These are phyloP conservation scores for Calocybe gangraenosa DNA, from an alignment of 768 basidiomycete species.

Conservation along the genomic window DNA sequence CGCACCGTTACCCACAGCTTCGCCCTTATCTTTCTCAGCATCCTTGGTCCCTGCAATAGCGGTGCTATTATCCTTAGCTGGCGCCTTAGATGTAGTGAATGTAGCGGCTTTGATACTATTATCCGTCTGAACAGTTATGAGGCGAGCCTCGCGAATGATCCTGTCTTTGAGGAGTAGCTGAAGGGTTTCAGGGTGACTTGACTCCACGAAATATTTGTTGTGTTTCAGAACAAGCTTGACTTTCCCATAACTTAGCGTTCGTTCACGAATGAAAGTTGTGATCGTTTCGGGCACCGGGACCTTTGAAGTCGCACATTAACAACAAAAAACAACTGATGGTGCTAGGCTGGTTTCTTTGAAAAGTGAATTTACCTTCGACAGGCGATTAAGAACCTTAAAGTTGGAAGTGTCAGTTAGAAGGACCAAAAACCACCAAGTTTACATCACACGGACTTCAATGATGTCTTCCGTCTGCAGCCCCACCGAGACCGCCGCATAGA, in stretches of 20 bases:
- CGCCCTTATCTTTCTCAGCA: slow-evolving; percentile 66
- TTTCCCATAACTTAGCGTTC: slow-evolving; percentile 96
- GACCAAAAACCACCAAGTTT: slow-evolving; percentile 18
- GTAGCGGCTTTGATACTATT: slow-evolving; percentile 73
- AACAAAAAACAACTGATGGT: not conserved
- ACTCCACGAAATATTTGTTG: slow-evolving; percentile 97
- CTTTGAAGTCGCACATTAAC: slow-evolving; percentile 31
- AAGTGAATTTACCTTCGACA: slow-evolving; percentile 79
- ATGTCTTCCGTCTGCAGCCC: slow-evolving; percentile 98
- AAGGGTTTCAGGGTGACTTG: slow-evolving; percentile 89
- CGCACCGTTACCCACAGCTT: slow-evolving; percentile 23
- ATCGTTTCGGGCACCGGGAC: slow-evolving; percentile 91
- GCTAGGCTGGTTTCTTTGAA: not conserved
- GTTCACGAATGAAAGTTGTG: slow-evolving; percentile 82
- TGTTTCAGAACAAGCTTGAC: slow-evolving; percentile 97
- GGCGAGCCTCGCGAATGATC: slow-evolving; percentile 79
- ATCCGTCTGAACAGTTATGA: slow-evolving; percentile 63
- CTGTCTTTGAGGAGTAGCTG: slow-evolving; percentile 84
- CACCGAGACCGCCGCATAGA: slow-evolving; percentile 98
- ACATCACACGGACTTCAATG: slow-evolving; percentile 74
- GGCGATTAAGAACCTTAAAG: slow-evolving; percentile 67
- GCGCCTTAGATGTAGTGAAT: slow-evolving; percentile 79
- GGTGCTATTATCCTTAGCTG: slow-evolving; percentile 74
- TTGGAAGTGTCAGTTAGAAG: slow-evolving; percentile 21
- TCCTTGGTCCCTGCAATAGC: slow-evolving; percentile 79